A percentile compares a stretch with the other conserved stretches of the same genome.
phyloP scores from a whole-genome alignment of 352 stramenopile genomes.

The Globisporangium paroecandrum region DNA sequence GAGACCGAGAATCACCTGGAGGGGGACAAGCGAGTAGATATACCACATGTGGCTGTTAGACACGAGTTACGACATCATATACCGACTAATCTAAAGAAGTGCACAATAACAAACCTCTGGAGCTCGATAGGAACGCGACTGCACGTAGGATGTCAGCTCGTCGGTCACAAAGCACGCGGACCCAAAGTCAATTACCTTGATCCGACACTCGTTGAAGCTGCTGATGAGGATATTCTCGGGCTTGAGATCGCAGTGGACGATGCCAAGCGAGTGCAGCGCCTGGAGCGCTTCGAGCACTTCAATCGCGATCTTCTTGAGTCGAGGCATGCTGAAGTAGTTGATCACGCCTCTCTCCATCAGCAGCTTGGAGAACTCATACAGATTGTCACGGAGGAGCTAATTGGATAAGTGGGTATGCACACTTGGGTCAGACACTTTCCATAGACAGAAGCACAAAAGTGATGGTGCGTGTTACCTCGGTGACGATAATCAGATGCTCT shows the following conservation, averaged over 20 bases:
- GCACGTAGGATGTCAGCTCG: slow-evolving; percentile 96
- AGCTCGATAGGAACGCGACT: slow-evolving; percentile 96
- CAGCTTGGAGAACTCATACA: slow-evolving; percentile 97
- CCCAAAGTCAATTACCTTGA: slow-evolving; percentile 99
- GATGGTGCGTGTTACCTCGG: slow-evolving; percentile 73
- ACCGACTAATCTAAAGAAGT: neutral
- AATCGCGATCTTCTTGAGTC: slow-evolving; percentile 92
- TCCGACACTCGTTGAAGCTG: slow-evolving; percentile 88
- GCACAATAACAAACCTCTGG: slow-evolving; percentile 87
- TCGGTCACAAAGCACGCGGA: slow-evolving; percentile 94
- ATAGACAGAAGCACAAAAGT: neutral
- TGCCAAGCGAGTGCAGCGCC: slow-evolving; percentile 84
- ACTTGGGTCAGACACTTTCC: neutral
- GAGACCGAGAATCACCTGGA: slow-evolving; percentile 94
- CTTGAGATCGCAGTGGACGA: slow-evolving; percentile 99
- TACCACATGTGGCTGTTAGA: neutral
- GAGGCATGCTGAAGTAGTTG: slow-evolving; percentile 93
- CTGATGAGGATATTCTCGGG: slow-evolving; percentile 95
- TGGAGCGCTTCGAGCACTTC: slow-evolving; percentile 92
- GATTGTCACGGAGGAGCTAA: slow-evolving; percentile 92
- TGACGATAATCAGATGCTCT: slow-evolving; percentile 96
- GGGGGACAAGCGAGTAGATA: neutral
- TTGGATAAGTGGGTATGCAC: neutral
- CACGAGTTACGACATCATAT: neutral
- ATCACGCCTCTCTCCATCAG: slow-evolving; percentile 71